Evolutionary conservation across 164 flowering plant genomes (phyloP), one percentile per base, ranked within the genome.

Genomic region (Berberis vulgaris): DNA sequence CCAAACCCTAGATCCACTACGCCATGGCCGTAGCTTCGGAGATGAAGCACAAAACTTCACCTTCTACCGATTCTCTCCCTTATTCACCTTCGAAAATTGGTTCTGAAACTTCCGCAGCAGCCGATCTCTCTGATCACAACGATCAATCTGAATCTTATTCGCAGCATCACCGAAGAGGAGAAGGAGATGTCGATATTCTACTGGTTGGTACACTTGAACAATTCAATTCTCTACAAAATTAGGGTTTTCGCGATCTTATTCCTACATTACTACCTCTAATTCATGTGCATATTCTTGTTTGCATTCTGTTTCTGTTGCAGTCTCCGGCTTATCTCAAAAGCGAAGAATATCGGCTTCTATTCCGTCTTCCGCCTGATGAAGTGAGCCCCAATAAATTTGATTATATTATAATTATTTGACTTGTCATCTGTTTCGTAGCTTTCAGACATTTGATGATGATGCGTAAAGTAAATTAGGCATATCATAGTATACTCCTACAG

Each of bases 321-420:
- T 72, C 82, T 68, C 69, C 69, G 4, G 68, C 62, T 2, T 55
- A 66, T 45, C 59, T 76, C 66, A 86, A 69, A 74, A 89, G 92
- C 43, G 97, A 94, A 75, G 98, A 94, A 71, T 94, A 89, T 70
- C 79, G 98, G 44, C 89, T 79, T 26, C 69, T 94, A 68, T 94
- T 94, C 71, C 91, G 86, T 45, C 93, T 94, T 62, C 96, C 96
- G 39, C 70, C 83, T 6, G 96, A 87, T n/a, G 96, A 91, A 74
- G 98, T 94, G 62, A 82, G 94, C 79, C 26, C 26, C 26, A 26
- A 26, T 26, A 26, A 26, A 26, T 26, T 49, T 49, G 11, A 6
- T 6, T 49, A 6, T 49, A 11, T 49, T 49, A 0, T 6, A 49
- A 49, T 6, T 49, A 49, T 49, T 6, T 11, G 52, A 49, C 6